A percentile compares a stretch with the other conserved stretches of the same genome.
phyloP scores from a whole-genome alignment of 495 filamentous ascomycete genomes.

The Xylaria venustula region DNA sequence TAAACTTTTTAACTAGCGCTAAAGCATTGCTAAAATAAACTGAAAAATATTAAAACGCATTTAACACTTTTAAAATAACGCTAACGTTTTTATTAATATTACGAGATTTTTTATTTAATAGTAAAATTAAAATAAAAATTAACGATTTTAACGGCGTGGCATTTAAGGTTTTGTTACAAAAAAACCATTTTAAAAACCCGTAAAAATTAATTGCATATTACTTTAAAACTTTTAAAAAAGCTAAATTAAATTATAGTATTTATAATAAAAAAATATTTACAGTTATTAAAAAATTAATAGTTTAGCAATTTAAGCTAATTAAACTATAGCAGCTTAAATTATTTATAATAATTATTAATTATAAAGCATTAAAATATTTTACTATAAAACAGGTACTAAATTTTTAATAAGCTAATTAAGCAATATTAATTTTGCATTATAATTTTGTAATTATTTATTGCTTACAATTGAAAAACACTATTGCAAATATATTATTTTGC shows the following conservation, averaged over 20 bases:
- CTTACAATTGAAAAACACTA: background rate
- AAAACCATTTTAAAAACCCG: background rate
- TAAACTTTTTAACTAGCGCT: background rate
- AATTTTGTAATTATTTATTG: conserved; percentile 1
- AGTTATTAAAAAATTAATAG: background rate
- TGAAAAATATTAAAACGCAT: background rate
- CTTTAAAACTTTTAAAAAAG: background rate
- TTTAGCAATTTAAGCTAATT: background rate
- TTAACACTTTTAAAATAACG: background rate
- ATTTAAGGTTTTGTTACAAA: background rate
- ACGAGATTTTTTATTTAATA: background rate
- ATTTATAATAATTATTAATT: conserved; percentile 1
- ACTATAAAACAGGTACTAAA: no score
- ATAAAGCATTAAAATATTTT: no score
- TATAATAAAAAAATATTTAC: background rate
- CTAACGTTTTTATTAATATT: conserved; percentile 1
- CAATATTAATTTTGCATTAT: background rate
- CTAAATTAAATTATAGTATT: background rate
- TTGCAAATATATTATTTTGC: background rate
- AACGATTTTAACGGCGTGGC: background rate
- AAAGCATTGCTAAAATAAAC: background rate
- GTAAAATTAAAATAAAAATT: background rate
- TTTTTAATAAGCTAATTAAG: no score
- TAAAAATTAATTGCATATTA: background rate
- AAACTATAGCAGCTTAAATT: background rate